These are phyloP conservation scores for Platanus orientalis DNA, from an alignment of 164 flowering plant species.

Conservation along the genomic window DNA sequence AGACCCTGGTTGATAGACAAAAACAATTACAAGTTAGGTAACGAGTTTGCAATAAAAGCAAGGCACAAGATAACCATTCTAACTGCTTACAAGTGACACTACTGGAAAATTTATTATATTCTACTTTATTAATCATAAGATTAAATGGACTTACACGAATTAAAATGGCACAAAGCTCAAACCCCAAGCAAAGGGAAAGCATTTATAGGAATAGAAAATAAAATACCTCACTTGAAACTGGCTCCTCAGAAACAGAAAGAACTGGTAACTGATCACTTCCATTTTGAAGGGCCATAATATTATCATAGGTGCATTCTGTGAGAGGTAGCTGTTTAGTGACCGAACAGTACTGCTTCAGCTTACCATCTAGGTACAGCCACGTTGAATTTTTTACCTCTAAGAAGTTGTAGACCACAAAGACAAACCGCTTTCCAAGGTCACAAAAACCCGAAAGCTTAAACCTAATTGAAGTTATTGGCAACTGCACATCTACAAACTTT, in stretches of 20 bases:
- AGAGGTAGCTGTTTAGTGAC: slow-evolving; percentile 55
- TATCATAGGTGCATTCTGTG: slow-evolving; percentile 74
- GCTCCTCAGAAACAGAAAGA: slow-evolving; percentile 21
- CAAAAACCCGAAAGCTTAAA: slow-evolving; percentile 46
- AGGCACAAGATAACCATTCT: not conserved
- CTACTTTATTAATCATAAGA: too few relatives aligned
- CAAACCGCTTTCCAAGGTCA: slow-evolving; percentile 46
- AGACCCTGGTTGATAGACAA: slow-evolving; percentile 29
- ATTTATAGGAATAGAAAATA: not conserved
- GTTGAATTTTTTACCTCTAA: slow-evolving; percentile 39
- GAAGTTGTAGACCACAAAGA: slow-evolving; percentile 58
- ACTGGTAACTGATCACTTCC: slow-evolving; percentile 20
- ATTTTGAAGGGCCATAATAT: slow-evolving; percentile 50
- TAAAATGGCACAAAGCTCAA: not conserved
- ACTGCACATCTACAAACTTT: slow-evolving; percentile 36
- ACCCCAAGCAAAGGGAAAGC: not conserved
- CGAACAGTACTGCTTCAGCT: slow-evolving; percentile 42
- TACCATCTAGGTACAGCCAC: slow-evolving; percentile 57
- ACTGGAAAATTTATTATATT: not conserved
- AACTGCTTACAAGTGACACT: not conserved
- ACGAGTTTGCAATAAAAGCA: not conserved
- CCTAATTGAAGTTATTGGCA: slow-evolving; percentile 77
- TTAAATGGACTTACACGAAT: too few relatives aligned
- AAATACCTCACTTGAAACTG: slow-evolving; percentile 44
- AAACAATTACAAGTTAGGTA: slow-evolving; percentile 1